Percentiles rank a stretch among this genome's conserved stretches.
phyloP scores from a whole-genome alignment of 2,329 filamentous ascomycete genomes.

The Colletotrichum sp. region DNA sequence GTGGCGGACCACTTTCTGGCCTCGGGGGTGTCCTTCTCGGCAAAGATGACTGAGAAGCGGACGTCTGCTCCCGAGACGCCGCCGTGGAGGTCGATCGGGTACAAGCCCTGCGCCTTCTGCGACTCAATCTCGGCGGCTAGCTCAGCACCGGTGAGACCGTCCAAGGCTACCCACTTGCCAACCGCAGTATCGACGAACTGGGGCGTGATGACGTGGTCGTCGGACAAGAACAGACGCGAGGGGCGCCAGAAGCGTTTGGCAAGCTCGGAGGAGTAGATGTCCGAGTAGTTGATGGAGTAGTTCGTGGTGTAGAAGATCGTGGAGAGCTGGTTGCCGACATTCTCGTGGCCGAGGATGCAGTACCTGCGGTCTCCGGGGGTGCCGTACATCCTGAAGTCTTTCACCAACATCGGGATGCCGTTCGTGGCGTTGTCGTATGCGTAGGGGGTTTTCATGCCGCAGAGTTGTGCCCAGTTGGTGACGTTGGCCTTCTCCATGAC shows the following conservation, averaged over 20 bases:
- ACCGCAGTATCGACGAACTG: conserved; percentile 18
- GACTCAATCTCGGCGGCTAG: neutral
- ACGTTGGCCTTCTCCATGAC: conserved; percentile 21
- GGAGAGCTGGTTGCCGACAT: conserved; percentile 6
- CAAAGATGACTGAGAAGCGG: conserved; percentile 20
- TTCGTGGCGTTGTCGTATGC: neutral
- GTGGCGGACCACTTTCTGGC: conserved; percentile 7
- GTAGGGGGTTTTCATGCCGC: conserved; percentile 1
- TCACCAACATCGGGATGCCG: neutral
- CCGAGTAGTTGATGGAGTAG: neutral
- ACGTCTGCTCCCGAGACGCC: neutral
- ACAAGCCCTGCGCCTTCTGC: conserved; percentile 5
- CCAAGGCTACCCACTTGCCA: conserved; percentile 15
- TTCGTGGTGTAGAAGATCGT: conserved; percentile 7
- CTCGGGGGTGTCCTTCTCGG: conserved; percentile 5
- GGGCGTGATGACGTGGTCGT: conserved; percentile 15
- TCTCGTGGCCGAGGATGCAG: conserved; percentile 16
- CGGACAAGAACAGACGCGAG: conserved; percentile 5
- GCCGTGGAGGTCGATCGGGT: conserved; percentile 20
- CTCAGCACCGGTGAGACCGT: neutral
- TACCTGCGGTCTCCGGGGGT: conserved; percentile 4
- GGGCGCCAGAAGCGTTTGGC: conserved; percentile 23
- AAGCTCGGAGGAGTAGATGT: neutral
- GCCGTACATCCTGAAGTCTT: conserved; percentile 20
- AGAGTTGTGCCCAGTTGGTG: conserved; percentile 12